Evolutionary conservation across 805 yeast genomes (phyloP), one percentile per base, ranked within the genome.

Genomic region (Candida adriatica): DNA sequence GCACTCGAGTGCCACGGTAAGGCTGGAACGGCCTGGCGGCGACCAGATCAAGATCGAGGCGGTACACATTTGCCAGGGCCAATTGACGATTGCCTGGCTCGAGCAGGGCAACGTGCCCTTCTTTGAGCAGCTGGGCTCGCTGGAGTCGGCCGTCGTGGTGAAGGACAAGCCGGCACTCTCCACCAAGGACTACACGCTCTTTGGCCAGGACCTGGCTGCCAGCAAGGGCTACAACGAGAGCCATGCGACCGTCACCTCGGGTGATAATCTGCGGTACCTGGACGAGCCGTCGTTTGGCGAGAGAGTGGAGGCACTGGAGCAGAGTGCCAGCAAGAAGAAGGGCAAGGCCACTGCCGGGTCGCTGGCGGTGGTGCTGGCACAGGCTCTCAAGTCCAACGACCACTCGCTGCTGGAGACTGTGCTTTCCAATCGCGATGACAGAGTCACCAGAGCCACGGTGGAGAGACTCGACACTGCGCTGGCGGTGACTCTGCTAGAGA

Each of bases 351-450:
- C 75, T 7, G 73, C 82, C 5, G 94, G 92, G 31, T 75, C 95
- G 2, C 71, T 88, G 38, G 75, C 95, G 2, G 77, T 82, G 1
- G 74, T 92, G n/a, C 65, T 92, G 27, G 66, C 88, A 10, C 98
- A 92, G 61, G 90, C 98, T 0, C 66, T 92, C 40, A 78, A 75
- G 47, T 78, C 94, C 14, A 84, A 83, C 48, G 99, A 92, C 54
- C 87, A 79, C 48, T 63, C 92, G 8, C 64, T 92, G 35, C 66
- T 92, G 40, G 97, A 92, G 55, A 75, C 85, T 3, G 95, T 94
- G 9, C 66, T 92, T 41, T 53, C 61, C 39, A 64, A 64, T 37
- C 54, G 67, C 15, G 75, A 74, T 41, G 72, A 73, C 29, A 62
- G 55, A 16, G 65, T 70, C 35, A 66, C 76, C 37, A 66, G 70